Conservation (phyloP, 257 asterid species). For the Plantago elongata region DNA sequence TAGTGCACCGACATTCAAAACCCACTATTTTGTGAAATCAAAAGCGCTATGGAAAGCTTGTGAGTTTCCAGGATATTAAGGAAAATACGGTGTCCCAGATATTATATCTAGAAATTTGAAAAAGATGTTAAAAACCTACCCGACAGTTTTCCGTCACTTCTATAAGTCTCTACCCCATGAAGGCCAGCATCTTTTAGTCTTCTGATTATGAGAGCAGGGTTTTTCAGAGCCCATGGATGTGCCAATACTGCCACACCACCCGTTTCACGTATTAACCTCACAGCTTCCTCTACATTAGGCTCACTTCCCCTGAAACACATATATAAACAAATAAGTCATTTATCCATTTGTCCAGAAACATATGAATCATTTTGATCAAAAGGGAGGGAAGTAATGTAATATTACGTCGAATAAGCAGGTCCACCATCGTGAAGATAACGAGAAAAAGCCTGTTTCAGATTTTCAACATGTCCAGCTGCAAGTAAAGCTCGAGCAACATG, state of each 20-base stretch:
- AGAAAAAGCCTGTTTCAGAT: constrained; percentile 80
- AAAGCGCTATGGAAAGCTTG: too few species aligned
- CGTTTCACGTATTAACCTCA: constrained; percentile 66
- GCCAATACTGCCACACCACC: constrained; percentile 96
- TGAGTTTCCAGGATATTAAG: too few species aligned
- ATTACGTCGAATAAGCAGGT: constrained; percentile 96
- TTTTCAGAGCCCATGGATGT: constrained; percentile 96
- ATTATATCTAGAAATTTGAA: not conserved
- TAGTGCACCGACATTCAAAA: too few species aligned
- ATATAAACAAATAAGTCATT: not conserved
- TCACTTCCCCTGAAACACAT: constrained; percentile 70
- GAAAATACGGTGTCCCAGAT: too few species aligned
- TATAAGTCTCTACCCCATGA: constrained; percentile 80
- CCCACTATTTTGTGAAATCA: too few species aligned
- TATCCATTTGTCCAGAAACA: constrained; percentile 11
- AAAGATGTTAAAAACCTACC: constrained; percentile 31
- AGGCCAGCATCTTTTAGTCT: constrained; percentile 79
- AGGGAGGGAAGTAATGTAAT: constrained; percentile 6
- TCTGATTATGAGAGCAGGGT: constrained; percentile 61
- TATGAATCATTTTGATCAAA: not conserved
- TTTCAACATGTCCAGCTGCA: constrained; percentile 95
- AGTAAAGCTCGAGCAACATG: constrained; percentile 98
- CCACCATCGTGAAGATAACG: constrained; percentile 93
- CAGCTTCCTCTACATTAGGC: constrained; percentile 80
- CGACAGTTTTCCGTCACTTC: constrained; percentile 89